These are phyloP conservation scores for Nicotiana undulata DNA, from an alignment of 257 asterid species.

Conservation along the genomic window DNA sequence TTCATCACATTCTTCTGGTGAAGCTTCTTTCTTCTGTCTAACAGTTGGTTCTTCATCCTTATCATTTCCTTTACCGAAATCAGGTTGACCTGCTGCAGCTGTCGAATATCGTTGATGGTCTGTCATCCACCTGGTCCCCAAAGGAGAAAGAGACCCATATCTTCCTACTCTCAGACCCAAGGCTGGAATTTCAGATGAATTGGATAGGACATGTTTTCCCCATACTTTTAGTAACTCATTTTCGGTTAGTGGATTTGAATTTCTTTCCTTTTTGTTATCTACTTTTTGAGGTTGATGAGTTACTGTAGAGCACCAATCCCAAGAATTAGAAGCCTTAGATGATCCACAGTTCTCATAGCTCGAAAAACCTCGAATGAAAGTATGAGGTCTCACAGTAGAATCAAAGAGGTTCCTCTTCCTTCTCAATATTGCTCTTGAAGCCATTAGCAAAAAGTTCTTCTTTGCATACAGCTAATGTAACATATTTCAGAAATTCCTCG, in stretches of 20 bases:
- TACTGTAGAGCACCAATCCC: conserved; percentile 29
- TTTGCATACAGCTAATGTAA: conserved; percentile 25
- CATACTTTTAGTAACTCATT: conserved; percentile 16
- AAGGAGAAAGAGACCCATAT: conserved; percentile 26
- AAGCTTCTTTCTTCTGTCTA: conserved; percentile 82
- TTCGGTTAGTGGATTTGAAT: conserved; percentile 18
- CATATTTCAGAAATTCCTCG: conserved; percentile 29
- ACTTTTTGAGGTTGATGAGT: conserved; percentile 28
- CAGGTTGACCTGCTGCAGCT: conserved; percentile 61
- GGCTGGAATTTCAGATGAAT: conserved; percentile 22
- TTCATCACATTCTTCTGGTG: conserved; percentile 97
- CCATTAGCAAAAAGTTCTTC: conserved; percentile 36
- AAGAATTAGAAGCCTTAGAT: conserved; percentile 29
- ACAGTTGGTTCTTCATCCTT: conserved; percentile 44
- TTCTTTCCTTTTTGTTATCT: conserved; percentile 26
- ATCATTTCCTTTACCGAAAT: conserved; percentile 36
- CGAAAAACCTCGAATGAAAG: conserved; percentile 33
- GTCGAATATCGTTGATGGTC: conserved; percentile 41
- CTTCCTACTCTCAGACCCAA: conserved; percentile 26
- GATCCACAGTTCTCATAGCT: conserved; percentile 38
- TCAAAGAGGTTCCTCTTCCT: conserved; percentile 46
- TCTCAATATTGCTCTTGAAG: conserved; percentile 68
- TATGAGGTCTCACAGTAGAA: conserved; percentile 31
- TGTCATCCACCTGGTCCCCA: conserved; percentile 43
- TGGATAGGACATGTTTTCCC: conserved; percentile 18